These are phyloP conservation scores for Metarhizium guizhouense DNA, from an alignment of 2,329 filamentous ascomycete genomes.

Conservation along the genomic window DNA sequence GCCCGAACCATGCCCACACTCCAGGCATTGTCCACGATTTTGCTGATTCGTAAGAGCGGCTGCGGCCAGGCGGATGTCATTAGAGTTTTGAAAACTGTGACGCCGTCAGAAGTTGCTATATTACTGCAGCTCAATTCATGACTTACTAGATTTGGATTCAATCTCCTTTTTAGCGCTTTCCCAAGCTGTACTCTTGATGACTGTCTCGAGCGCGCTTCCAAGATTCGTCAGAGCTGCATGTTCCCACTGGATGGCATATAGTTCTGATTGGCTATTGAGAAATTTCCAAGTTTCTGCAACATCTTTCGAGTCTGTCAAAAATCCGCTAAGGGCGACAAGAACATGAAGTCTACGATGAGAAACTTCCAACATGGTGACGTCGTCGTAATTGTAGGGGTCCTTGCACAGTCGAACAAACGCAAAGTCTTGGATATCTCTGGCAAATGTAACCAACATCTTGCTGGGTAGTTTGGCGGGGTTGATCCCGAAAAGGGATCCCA, in stretches of 20 bases:
- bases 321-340: constrained; percentile 77
- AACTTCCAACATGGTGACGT: constrained; percentile 41
- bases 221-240: constrained; percentile 67
- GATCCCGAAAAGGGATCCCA: constrained; percentile 85
- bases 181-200: constrained; percentile 79
- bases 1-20: constrained; percentile 65
- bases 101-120: constrained; percentile 7
- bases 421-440: constrained; percentile 81
- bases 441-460: constrained; percentile 82
- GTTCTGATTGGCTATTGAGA: constrained; percentile 63
- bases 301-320: constrained; percentile 67
- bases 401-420: constrained; percentile 69
- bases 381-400: constrained; percentile 29
- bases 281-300: constrained; percentile 64
- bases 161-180: constrained; percentile 50
- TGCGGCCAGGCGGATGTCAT: constrained; percentile 53
- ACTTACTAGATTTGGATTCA: constrained; percentile 36
- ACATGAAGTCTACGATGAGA: constrained; percentile 64
- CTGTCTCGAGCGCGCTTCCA: constrained; percentile 65
- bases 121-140: background rate
- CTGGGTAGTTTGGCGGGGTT: constrained; percentile 76
- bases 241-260: constrained; percentile 81
- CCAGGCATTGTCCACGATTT: constrained; percentile 76
- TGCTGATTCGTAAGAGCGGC: constrained; percentile 56
- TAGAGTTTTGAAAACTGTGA: constrained; percentile 44